Evolutionary conservation across 257 asterid species (phyloP), one percentile per base, ranked within the genome.

Genomic region (Echium plantagineum): DNA sequence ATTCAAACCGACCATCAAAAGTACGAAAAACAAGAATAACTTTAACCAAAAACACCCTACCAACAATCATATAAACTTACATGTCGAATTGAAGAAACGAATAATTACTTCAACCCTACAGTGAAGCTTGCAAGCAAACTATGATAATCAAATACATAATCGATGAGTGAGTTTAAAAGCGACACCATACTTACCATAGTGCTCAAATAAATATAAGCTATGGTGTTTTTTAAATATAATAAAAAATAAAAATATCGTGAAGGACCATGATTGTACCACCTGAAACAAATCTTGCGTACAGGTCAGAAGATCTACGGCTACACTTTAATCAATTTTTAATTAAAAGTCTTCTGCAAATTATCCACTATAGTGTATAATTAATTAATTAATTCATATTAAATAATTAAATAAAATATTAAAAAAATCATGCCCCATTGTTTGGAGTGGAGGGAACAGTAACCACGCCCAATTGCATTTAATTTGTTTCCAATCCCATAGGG

Each of bases 401-500:
- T 42, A 42, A 42, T 17, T 42, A 42, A 42, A 42, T 42, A 12
- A 42, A 83, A 73, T 68, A 72, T 63, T 63, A 54, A 75, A 70
- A 69, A 61, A 38, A 74, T 82, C 78, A 79, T 75, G 75, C 83
- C 82, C 35, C 63, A 46, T 71, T 78, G 94, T 80, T 77, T 82
- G 91, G 90, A 82, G 83, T 75, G 78, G 83, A 69, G 94, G 91
- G 87, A 84, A 84, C 95, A 82, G 68, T 72, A 69, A 55, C 66
- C 73, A 70, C 69, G 70, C 75, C 80, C 78, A 71, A 74, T 84
- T 79, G 49, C 42, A 62, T 18, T 22, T 66, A 28, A 31, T 51
- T 60, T 56, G 31, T 48, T 52, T 35, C 56, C 16, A 57, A 68
- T 63, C 67, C 63, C 61, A 31, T 56, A 56, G 67, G 67, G 63